These are phyloP conservation scores for Ilex aquifolium DNA, from an alignment of 257 asterid genomes.

Conservation along the genomic window DNA sequence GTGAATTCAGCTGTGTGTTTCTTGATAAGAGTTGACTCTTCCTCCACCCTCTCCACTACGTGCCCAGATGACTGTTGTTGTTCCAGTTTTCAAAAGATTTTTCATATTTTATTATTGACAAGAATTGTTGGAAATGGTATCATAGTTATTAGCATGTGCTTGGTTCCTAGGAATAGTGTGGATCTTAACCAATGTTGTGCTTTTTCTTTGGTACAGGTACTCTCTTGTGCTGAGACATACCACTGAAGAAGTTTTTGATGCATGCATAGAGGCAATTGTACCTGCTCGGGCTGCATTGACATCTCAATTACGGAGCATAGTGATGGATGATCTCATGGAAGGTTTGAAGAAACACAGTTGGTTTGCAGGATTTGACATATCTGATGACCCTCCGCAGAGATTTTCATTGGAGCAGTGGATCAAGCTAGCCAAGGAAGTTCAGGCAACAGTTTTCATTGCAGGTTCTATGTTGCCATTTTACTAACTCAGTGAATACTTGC, in stretches of 20 bases:
- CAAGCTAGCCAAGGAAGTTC: conserved; percentile 65
- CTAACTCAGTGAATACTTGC: neutral
- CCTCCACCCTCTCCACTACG: too few relatives aligned
- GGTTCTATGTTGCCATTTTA: conserved; percentile 32
- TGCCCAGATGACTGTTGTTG: too few relatives aligned
- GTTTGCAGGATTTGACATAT: conserved; percentile 80
- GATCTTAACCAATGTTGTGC: conserved; percentile 1
- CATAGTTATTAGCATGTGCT: too few relatives aligned
- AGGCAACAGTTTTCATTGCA: conserved; percentile 81
- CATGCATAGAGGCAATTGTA: conserved; percentile 80
- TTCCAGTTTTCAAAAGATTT: too few relatives aligned
- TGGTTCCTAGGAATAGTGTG: too few relatives aligned
- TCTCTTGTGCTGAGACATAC: conserved; percentile 90
- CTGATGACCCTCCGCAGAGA: conserved; percentile 60
- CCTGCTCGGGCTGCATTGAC: conserved; percentile 70
- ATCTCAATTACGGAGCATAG: conserved; percentile 61
- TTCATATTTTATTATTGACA: too few relatives aligned
- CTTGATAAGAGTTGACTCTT: too few relatives aligned
- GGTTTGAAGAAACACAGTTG: conserved; percentile 61
- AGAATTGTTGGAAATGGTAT: too few relatives aligned
- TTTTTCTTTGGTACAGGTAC: conserved; percentile 44
- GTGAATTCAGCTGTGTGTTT: too few relatives aligned
- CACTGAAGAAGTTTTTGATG: conserved; percentile 90
- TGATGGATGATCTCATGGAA: conserved; percentile 61
- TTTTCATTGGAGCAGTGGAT: conserved; percentile 69